Evolutionary conservation across 1,284 basidiomycete genomes (phyloP).

Genomic region (Trametes sp.): DNA sequence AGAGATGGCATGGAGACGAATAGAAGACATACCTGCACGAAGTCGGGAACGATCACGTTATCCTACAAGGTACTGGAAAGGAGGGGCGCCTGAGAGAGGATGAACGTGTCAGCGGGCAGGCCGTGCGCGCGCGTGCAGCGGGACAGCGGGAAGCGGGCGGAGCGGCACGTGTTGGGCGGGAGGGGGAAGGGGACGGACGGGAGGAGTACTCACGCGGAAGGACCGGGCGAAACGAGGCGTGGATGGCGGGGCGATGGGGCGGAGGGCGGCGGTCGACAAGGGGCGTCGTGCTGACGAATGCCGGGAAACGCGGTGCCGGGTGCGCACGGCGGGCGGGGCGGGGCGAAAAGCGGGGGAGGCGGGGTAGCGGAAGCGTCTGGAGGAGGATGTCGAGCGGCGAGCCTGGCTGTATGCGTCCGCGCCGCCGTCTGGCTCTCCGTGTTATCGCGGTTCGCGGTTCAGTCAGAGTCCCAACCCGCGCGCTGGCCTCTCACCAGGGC

Average conservation of each 20-base stretch:
- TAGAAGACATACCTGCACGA: conserved; percentile 14
- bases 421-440: conserved; percentile 12
- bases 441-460: conserved; percentile 20
- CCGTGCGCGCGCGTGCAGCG: not conserved
- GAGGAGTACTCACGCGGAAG: conserved; percentile 19
- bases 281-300: conserved; percentile 17
- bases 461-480: conserved; percentile 12
- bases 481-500: conserved; percentile 7
- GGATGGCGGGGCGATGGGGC: conserved; percentile 20
- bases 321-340: not conserved
- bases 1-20: not conserved
- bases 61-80: conserved; percentile 7
- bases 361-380: not conserved
- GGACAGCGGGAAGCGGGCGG: not conserved
- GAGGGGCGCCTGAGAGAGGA: conserved; percentile 18
- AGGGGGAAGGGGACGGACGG: conserved; percentile 11
- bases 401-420: conserved; percentile 15
- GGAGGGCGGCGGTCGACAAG: conserved; percentile 2
- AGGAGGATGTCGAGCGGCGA: conserved; percentile 3
- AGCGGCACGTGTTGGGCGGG: conserved; percentile 18
- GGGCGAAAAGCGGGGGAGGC: not conserved
- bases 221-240: conserved; percentile 10
- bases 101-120: conserved; percentile 20
- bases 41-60: conserved; percentile 24
- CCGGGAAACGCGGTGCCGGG: not conserved